Conservation (phyloP, 2,329 filamentous ascomycete species). For the Fusarium pilosicola region DNA sequence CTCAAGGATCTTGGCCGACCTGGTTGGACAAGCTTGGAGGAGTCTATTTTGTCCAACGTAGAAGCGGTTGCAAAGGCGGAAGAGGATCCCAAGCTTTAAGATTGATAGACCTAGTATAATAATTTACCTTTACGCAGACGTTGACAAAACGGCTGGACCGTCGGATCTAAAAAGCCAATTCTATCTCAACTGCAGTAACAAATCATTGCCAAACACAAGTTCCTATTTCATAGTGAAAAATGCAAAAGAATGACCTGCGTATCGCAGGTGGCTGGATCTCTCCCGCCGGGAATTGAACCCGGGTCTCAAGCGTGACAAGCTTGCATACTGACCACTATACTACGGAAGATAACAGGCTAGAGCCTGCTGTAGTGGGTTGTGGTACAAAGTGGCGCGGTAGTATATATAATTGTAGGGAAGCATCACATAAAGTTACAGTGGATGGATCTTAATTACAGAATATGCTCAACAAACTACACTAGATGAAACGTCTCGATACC, state of each 20-base stretch:
- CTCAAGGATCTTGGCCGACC: constrained; percentile 17
- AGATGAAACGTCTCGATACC: neutral
- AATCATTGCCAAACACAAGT: neutral
- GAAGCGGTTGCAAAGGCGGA: neutral
- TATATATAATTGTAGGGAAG: rapidly evolving
- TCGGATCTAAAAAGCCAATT: neutral
- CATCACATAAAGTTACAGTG: rapidly evolving
- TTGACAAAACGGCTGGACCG: rapidly evolving
- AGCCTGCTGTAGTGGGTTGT: neutral
- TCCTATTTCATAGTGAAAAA: rapidly evolving
- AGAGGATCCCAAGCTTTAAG: neutral
- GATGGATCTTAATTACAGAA: too few species aligned
- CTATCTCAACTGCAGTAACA: too few species aligned
- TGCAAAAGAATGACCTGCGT: neutral
- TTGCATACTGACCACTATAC: neutral
- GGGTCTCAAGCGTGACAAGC: neutral
- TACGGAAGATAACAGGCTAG: neutral
- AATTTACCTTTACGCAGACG: rapidly evolving
- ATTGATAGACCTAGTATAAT: neutral
- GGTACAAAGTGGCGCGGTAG: rapidly evolving
- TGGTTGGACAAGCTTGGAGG: constrained; percentile 26
- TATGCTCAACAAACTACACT: neutral
- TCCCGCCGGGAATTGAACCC: neutral
- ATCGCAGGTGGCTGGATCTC: neutral
- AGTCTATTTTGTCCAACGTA: neutral